Conservation (phyloP, 2,329 filamentous ascomycete species). For the Trichoderma arundinaceum region DNA sequence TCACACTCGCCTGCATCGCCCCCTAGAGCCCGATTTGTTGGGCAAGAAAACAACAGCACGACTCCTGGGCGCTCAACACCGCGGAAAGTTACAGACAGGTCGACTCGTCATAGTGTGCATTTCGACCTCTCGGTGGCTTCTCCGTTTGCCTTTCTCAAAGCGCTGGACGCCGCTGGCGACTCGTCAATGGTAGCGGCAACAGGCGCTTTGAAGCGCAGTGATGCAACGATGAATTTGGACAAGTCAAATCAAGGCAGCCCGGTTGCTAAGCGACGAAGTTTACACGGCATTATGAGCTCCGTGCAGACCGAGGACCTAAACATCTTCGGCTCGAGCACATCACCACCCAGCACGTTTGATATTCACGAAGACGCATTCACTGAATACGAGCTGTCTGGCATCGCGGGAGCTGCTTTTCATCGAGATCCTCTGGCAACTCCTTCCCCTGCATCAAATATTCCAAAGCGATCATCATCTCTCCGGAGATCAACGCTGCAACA, state of each 20-base stretch:
- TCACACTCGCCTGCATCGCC: constrained; percentile 51
- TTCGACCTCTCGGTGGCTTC: constrained; percentile 62
- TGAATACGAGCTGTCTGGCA: constrained; percentile 61
- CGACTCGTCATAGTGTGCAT: constrained; percentile 61
- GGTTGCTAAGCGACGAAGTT: constrained; percentile 86
- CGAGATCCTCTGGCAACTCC: constrained; percentile 53
- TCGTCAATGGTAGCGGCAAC: constrained; percentile 50
- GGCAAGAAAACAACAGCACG: constrained; percentile 51
- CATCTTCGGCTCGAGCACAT: constrained; percentile 70
- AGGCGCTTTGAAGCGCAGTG: constrained; percentile 90
- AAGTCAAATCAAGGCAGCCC: constrained; percentile 80
- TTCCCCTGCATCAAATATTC: constrained; percentile 59
- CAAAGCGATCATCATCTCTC: constrained; percentile 75
- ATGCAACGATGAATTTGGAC: constrained; percentile 87
- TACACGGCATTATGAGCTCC: constrained; percentile 74
- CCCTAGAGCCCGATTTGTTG: constrained; percentile 47
- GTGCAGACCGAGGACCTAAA: constrained; percentile 66
- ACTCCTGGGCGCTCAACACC: constrained; percentile 45
- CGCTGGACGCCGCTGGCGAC: constrained; percentile 53
- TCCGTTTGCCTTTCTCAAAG: constrained; percentile 56
- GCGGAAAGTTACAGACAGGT: constrained; percentile 49
- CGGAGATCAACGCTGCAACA: constrained; percentile 89
- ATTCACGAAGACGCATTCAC: constrained; percentile 55
- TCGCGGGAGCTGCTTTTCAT: constrained; percentile 39
- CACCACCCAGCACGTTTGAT: constrained; percentile 55